These are phyloP conservation scores for Abortiporus biennis DNA, from an alignment of 1,284 basidiomycete species.

Conservation along the genomic window DNA sequence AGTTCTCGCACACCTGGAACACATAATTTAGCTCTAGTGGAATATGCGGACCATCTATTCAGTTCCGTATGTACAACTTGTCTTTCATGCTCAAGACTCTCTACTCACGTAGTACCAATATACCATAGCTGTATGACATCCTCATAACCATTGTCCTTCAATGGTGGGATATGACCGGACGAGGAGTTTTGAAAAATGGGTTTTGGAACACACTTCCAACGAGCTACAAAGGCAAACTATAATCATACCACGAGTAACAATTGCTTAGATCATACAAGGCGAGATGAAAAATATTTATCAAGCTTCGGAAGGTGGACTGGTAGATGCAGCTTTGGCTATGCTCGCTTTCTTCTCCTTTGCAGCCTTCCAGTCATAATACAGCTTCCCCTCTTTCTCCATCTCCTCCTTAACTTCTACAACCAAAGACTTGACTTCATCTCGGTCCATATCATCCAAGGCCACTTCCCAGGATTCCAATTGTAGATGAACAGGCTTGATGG, in stretches of 20 bases:
- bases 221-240: constrained; percentile 26
- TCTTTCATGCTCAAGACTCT: not conserved
- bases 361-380: constrained; percentile 16
- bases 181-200: constrained; percentile 43
- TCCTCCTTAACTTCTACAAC: constrained; percentile 21
- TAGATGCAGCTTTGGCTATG: constrained; percentile 1
- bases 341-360: constrained; percentile 15
- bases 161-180: constrained; percentile 47
- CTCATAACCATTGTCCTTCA: constrained; percentile 54
- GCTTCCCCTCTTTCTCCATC: constrained; percentile 17
- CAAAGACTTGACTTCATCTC: constrained; percentile 19
- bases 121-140: constrained; percentile 44
- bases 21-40: constrained; percentile 59
- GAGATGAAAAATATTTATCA: no score
- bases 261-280: no score
- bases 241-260: no score
- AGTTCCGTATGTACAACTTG: constrained; percentile 43
- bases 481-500: constrained; percentile 6
- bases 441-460: constrained; percentile 19
- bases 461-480: constrained; percentile 19
- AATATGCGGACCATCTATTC: constrained; percentile 72
- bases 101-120: not conserved
- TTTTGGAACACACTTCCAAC: constrained; percentile 56
- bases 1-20: constrained; percentile 55
- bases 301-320: no score